Evolutionary conservation across 768 basidiomycete species (phyloP), one percentile per base, ranked within the genome.

Genomic region (Tulasnella calospora): DNA sequence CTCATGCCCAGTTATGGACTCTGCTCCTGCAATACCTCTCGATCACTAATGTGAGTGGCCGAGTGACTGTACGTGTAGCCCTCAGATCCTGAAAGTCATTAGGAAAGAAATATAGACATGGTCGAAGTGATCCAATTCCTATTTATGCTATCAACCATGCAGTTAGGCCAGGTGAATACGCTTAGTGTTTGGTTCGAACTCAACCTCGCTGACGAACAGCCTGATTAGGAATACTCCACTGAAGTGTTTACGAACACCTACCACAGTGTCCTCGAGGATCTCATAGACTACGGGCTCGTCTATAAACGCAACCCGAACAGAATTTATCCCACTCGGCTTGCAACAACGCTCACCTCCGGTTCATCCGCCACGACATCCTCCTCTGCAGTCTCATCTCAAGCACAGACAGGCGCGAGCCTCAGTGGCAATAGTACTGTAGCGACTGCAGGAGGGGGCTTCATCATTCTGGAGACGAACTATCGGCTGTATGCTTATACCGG

Each of bases 391-490:
- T 67, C 51, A 21, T 51, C 61, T 15, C 61, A 67, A 15, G 19
- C 61, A 17, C 61, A 67, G 19, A 67, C 61, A 9, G 61, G 30
- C 33, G 27, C 27, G 61, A 17, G 5, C 82, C 92, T 92, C 79
- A 90, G 89, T 75, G 89, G 89, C 61, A 86, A 87, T 75, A 84
- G 83, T 77, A 86, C 90, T 15, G 47, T 74, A 40, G 79, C 74
- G 0, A 69, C 79, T 19, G 75, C 61, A 77, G 79, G 30, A 19
- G 83, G 97, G 84, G 95, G 96, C 19, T 99, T 98, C 86, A 92
- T 99, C 81, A 91, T 99, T 81, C 88, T 99, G 61, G 98, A 99
- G 86, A 99, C 98, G 27, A 99, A 99, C 86, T 99, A 98, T 86
- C 92, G 96, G 81, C 86, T 99, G 80, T 99, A 99, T 83, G 98